Base-by-base conservation (phyloP, 345 rosid genomes). In the Eucalyptus cloeziana region DNA sequence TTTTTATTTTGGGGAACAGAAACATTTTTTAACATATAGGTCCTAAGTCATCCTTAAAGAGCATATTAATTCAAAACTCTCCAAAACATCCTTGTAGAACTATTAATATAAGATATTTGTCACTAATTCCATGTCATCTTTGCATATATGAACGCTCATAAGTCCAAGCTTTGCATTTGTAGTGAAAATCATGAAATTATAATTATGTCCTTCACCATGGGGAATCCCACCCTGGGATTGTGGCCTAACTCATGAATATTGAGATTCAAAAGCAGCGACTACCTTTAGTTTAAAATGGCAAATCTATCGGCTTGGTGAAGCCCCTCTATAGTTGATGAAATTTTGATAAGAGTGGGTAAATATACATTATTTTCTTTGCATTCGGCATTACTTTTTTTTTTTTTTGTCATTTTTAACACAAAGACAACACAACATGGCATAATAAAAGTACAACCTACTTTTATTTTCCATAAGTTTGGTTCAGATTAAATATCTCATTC, bases 401-500 rank as follows among this genome's bases (percentile, higher is more conserved):
- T 62, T 30, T 2, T 13, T 0, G 0, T 11, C 9, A 15, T 13
- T 64, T 64, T 64, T 30, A 64, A 0, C 33, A 13, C 4, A 13
- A 30, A 13, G 5, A 13, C 37, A 64, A 64, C 37, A 14, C 1
- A 30, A 4, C 19, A 64, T 13, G 13, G 4, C n/a, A 60, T 4
- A 1, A 25, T 10, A 24, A 27, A 60, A 60, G 14, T 31, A 6
- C 4, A 0, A 13, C 67, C 67, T 58, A 8, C n/a, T 60, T 60
- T 60, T 60, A 24, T 25, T 60, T 60, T 27, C 4, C 8, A 25
- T 25, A 60, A 11, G 58, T 52, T 12, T 60, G 67, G 13, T 60
- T 60, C 31, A 1, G 2, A 60, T 60, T 25, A 11, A 60, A 10
- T 25, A 12, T 60, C 14, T 60, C 12, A 60, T 25, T 60, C 31